Evolutionary conservation across 75 land plant genomes (phyloP).

Genomic region (Isoetes taiwanensis): DNA sequence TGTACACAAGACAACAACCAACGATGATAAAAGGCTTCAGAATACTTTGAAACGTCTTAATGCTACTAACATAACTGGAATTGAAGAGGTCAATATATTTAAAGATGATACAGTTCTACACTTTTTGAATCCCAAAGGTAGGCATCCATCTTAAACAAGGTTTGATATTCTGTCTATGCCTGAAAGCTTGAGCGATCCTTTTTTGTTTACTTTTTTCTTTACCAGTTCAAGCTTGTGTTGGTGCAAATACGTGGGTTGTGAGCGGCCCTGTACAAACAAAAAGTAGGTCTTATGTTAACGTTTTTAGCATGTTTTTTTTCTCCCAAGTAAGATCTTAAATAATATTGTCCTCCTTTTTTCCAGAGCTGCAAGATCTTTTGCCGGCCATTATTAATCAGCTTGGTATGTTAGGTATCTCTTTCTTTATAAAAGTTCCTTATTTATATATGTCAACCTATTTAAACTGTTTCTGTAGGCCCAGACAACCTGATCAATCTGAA

Average conservation of each 20-base stretch:
- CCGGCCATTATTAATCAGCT: conserved; percentile 1
- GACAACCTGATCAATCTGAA: conserved; percentile 38
- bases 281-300: not conserved
- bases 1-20: conserved; percentile 22
- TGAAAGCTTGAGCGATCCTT: no score
- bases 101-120: conserved; percentile 27
- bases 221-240: conserved; percentile 2
- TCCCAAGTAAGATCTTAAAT: not conserved
- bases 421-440: not conserved
- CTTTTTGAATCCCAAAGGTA: conserved; percentile 27
- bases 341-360: not conserved
- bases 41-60: conserved; percentile 21
- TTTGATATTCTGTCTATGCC: no score
- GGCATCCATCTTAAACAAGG: no score
- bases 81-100: conserved; percentile 40
- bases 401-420: not conserved
- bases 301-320: not conserved
- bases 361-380: conserved; percentile 3
- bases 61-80: conserved; percentile 23
- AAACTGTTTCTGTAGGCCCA: conserved; percentile 34
- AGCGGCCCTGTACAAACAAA: not conserved
- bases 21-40: conserved; percentile 24
- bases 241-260: conserved; percentile 2
- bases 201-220: not conserved
- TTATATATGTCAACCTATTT: not conserved